Conservation (phyloP, 306 rosid species). For the Arachis hypogaea region DNA sequence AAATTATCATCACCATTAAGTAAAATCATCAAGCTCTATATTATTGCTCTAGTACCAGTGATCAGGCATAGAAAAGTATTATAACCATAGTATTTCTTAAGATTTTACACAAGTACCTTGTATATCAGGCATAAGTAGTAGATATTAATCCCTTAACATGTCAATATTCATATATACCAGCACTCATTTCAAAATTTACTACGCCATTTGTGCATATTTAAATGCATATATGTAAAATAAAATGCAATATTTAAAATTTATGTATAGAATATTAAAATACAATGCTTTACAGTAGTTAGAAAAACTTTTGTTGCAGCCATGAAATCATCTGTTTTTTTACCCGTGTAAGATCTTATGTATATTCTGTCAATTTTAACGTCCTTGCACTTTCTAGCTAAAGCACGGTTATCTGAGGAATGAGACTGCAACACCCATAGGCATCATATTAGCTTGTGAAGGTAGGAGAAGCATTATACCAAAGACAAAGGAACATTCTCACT, state of each 20-base stretch:
- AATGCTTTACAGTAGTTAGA: constrained; percentile 68
- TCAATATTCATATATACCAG: not conserved
- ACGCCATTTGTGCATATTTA: not conserved
- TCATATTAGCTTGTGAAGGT: constrained; percentile 21
- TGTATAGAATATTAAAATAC: constrained; percentile 27
- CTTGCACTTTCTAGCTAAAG: constrained; percentile 94
- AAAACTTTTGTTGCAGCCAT: constrained; percentile 84
- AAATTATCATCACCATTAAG: constrained; percentile 4
- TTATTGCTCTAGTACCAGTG: constrained; percentile 17
- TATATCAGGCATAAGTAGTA: constrained; percentile 23
- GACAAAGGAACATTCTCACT: constrained; percentile 1
- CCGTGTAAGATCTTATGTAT: constrained; percentile 94
- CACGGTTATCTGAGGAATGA: constrained; percentile 93
- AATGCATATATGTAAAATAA: not conserved
- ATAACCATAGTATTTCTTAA: constrained; percentile 14
- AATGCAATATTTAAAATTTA: constrained; percentile 8
- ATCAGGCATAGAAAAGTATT: constrained; percentile 29
- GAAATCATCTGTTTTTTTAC: constrained; percentile 89
- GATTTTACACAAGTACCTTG: constrained; percentile 23
- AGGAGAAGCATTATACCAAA: not conserved
- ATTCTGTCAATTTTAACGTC: constrained; percentile 92
- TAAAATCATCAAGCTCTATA: constrained; percentile 35
- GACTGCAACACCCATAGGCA: constrained; percentile 64
- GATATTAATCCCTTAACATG: constrained; percentile 15
- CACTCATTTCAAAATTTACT: constrained; percentile 23